Conservation (phyloP, 805 yeast genomes). For the Alloascoidea africana region DNA sequence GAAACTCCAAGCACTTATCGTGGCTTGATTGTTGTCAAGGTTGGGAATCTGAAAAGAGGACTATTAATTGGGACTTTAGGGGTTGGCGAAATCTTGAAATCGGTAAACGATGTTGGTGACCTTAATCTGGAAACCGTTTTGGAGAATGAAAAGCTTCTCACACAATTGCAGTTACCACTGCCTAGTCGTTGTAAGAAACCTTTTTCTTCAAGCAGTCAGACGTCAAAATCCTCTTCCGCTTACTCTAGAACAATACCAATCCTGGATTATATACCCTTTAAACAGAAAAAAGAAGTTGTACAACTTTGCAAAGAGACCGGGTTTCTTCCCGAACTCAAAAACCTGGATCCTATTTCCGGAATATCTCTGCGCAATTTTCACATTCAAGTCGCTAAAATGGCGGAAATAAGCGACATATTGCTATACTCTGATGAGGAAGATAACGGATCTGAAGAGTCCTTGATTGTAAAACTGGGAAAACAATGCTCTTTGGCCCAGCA, state of each 20-base stretch:
- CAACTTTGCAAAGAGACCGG: conserved; percentile 1
- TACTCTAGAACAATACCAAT: background rate
- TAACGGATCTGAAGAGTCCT: conserved; percentile 1
- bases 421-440: conserved; percentile 37
- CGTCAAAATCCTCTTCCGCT: background rate
- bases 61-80: conserved; percentile 12
- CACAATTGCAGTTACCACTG: background rate
- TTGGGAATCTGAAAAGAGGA: conserved; percentile 11
- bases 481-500: conserved; percentile 10
- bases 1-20: conserved; percentile 10
- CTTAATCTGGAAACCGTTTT: background rate
- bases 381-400: conserved; percentile 70
- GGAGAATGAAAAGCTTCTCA: background rate
- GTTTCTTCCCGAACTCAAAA: conserved; percentile 35
- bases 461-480: conserved; percentile 5
- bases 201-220: background rate
- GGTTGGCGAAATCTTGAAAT: conserved; percentile 10
- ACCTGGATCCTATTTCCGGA: conserved; percentile 56
- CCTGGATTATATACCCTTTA: background rate
- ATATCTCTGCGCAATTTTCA: conserved; percentile 74
- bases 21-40: conserved; percentile 14
- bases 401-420: conserved; percentile 57
- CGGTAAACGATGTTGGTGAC: background rate
- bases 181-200: too few species aligned
- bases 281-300: background rate